Evolutionary conservation across 352 stramenopile genomes (phyloP), one percentile per base, ranked within the genome.

Genomic region (Peronospora destructor): DNA sequence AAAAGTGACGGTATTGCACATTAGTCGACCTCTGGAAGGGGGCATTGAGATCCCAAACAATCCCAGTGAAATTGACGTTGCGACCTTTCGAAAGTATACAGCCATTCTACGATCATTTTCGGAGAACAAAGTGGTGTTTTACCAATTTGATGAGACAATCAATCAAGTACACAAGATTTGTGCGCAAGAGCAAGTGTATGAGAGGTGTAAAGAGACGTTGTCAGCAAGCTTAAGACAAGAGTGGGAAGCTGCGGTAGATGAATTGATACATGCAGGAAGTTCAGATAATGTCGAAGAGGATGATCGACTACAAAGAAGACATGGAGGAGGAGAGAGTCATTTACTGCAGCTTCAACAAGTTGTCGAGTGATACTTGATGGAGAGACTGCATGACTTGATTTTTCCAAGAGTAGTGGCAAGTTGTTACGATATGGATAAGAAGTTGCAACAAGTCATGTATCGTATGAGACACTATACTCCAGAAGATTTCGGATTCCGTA

Each of bases 71-170:
- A 76, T 91, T 32, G 80, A 91, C 42, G 51, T 82, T 8, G 71
- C 70, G 2, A 91, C 80, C 14, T 86, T 87, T 32, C 65, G 74
- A 13, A 73, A 76, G 19, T 83, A 86, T 55, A 87, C 77, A 6
- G 80, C 80, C n/a, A 87, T 91, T 53, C n/a, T 91, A 13, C 63
- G 80, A 14, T 65, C 76, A 5, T 88, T 87, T 39, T 76, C 77
- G 0, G 76, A 91, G 61, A 83, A 86, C 46, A 76, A 85, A 49
- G 51, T 84, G 23, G 71, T 86, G 37, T 91, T 91, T 45, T 61
- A 68, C 44, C 71, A 84, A 17, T 51, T 91, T 25, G 73, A 87
- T 30, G 64, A 79, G 43, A 85, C 72, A 0, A 70, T 86, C 21
- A 64, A 56, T 10, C 66, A 91, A 49, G 75, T 87, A 30, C 49